These are phyloP conservation scores for Penicillium sp. DNA, from an alignment of 2,329 filamentous ascomycete genomes.

Conservation along the genomic window DNA sequence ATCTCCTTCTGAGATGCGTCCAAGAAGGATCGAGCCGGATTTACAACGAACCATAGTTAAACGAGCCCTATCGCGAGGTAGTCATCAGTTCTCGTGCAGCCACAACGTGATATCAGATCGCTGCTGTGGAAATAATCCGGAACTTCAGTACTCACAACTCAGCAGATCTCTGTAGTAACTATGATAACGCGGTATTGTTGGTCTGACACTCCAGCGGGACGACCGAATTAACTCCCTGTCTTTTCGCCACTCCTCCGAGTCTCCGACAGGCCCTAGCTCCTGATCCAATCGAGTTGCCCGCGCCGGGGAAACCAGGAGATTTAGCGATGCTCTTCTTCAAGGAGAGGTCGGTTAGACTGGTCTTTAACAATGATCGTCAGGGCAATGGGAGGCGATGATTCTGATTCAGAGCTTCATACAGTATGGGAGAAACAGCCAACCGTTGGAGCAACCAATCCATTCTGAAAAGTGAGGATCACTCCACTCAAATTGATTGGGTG, in stretches of 20 bases:
- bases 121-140: constrained; percentile 7
- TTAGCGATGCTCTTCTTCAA: background rate
- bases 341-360: background rate
- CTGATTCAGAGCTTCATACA: background rate
- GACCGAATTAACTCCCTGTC: constrained; percentile 3
- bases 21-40: background rate
- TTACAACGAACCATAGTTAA: background rate
- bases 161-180: background rate
- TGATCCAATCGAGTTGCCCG: constrained; percentile 2
- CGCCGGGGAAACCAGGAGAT: background rate
- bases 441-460: background rate
- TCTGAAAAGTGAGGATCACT: background rate
- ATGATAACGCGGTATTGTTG: background rate
- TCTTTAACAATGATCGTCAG: constrained; percentile 2
- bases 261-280: background rate
- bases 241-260: constrained; percentile 1
- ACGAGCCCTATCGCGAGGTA: background rate
- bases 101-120: constrained; percentile 2
- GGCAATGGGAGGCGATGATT: background rate
- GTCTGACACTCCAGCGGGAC: background rate
- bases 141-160: background rate
- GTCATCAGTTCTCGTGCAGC: background rate
- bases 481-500: constrained; percentile 2
- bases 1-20: background rate
- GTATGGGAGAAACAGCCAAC: background rate